Evolutionary conservation across 2,329 filamentous ascomycete species (phyloP), one percentile per base, ranked within the genome.

Genomic region (Phaeosphaeriaceae sp.): DNA sequence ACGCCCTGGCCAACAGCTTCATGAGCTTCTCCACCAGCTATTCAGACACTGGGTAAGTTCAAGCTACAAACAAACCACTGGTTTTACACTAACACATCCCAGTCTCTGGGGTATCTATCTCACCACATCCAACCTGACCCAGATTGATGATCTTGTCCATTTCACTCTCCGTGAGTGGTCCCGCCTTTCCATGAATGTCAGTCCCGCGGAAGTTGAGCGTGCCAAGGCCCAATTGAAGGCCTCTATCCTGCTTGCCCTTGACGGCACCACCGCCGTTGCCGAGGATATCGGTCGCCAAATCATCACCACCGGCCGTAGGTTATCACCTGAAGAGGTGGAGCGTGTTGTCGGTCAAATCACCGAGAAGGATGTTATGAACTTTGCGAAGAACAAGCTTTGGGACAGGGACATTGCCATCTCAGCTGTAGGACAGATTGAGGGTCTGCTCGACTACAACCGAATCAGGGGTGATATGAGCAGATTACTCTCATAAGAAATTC

Each of bases 11-110:
- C 77, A 99, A 96, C 83, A 97, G 92, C 86, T 99, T 97, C 85
- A 99, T 99, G 95, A 96, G 90, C 82, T 99, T 99, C 82, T 97
- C 92, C 62, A 99, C 94, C 64, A 96, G 91, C 83, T 99, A 99
- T 82, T 97, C 92, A 74, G 94, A 99, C 77, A 99, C 94, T 75
- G 94, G 92, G 92, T 96, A 85, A 78, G 87, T 75, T 48, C 41
- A n/a, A 9, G 12, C n/a, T 3, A 20, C 23, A 3, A 7, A 7
- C 11, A 1, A 18, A 5, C 2, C 11, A 29, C 7, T 45, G 4
- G 12, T 12, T 2, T 11, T 6, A 30, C 49, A 59, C 74, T 77
- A 69, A 77, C 42, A 16, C 2, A 17, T 4, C 4, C 9, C 68
- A 96, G 94, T 84, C 90, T 99, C 66, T 99, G 94, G 94, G 94